These are phyloP conservation scores for Arctium minus DNA, from an alignment of 129 eudicot genomes.

Conservation along the genomic window DNA sequence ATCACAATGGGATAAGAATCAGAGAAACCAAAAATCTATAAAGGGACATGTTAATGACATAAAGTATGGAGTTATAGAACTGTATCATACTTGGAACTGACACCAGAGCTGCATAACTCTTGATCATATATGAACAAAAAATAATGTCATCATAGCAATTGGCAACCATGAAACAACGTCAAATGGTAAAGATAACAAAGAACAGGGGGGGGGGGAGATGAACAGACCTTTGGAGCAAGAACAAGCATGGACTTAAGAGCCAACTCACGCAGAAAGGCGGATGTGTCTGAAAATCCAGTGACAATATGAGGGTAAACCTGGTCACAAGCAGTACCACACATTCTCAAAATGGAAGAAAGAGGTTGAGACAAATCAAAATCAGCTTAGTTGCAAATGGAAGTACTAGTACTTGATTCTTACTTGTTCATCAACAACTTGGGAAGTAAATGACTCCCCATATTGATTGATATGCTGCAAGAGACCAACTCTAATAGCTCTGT, in stretches of 20 bases:
- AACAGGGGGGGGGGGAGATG: background rate
- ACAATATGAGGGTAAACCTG: slow-evolving; percentile 93
- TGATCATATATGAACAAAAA: background rate
- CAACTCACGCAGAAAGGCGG: slow-evolving; percentile 91
- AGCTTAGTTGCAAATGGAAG: background rate
- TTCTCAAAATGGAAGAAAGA: background rate
- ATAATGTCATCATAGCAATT: background rate
- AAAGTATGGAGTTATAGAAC: background rate
- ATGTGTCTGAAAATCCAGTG: slow-evolving; percentile 91
- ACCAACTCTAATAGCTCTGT: slow-evolving; percentile 88
- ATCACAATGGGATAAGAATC: background rate
- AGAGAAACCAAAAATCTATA: background rate
- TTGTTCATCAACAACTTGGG: slow-evolving; percentile 92
- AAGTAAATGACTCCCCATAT: slow-evolving; percentile 81
- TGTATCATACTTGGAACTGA: background rate
- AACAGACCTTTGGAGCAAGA: slow-evolving; percentile 83
- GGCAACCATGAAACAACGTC: background rate
- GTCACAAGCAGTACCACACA: slow-evolving; percentile 16
- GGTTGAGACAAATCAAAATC: slow-evolving; percentile 1
- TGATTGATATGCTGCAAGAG: slow-evolving; percentile 94
- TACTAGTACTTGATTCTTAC: slow-evolving; percentile 37
- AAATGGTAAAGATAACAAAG: background rate
- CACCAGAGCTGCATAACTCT: background rate
- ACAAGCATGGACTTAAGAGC: slow-evolving; percentile 97
- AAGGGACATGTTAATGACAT: background rate